phyloP scores from a whole-genome alignment of 2,329 filamentous ascomycete species.

The Phyllachora maydis region DNA sequence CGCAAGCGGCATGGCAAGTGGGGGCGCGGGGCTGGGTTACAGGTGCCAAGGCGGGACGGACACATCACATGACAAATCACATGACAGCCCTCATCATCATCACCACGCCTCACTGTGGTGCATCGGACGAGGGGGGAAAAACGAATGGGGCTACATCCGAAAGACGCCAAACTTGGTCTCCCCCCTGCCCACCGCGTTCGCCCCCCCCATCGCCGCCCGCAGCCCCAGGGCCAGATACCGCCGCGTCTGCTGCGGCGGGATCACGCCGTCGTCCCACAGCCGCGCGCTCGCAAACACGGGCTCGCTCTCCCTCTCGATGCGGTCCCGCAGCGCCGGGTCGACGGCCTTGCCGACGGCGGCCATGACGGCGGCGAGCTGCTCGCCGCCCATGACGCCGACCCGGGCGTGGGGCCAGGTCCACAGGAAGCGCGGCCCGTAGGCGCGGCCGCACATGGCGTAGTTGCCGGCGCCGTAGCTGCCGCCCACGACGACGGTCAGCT shows the following conservation, averaged over 20 bases:
- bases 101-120: no score
- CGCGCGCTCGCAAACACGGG: slow-evolving; percentile 74
- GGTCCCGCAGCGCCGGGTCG: slow-evolving; percentile 59
- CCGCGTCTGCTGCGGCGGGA: slow-evolving; percentile 57
- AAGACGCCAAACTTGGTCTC: slow-evolving; percentile 63
- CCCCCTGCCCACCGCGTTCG: slow-evolving; percentile 35
- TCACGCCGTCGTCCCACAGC: slow-evolving; percentile 75
- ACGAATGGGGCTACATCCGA: slow-evolving; percentile 38
- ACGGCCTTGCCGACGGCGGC: slow-evolving; percentile 71
- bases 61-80: no score
- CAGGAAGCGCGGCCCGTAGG: slow-evolving; percentile 76
- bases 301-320: slow-evolving; percentile 82
- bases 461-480: slow-evolving; percentile 87
- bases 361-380: slow-evolving; percentile 87
- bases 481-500: slow-evolving; percentile 93
- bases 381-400: slow-evolving; percentile 87
- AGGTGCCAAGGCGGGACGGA: no score
- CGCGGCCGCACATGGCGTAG: slow-evolving; percentile 94
- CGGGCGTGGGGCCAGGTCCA: slow-evolving; percentile 98
- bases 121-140: no score
- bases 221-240: slow-evolving; percentile 53
- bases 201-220: slow-evolving; percentile 48
- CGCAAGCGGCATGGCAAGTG: no score
- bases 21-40: no score
- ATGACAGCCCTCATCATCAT: no score